Conservation (phyloP, 495 filamentous ascomycete species). For the Chaetomium tenue region DNA sequence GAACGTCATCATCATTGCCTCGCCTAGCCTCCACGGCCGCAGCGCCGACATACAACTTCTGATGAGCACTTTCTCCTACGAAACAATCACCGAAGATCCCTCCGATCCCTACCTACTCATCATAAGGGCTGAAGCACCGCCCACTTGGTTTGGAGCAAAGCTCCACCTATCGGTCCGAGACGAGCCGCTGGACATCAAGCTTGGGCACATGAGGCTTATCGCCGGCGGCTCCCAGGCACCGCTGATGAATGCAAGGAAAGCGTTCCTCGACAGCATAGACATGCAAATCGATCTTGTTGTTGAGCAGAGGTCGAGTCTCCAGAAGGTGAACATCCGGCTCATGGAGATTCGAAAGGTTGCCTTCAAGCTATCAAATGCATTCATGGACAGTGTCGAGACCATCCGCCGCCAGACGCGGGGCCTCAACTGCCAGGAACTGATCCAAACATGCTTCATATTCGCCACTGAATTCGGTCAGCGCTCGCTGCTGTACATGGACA, state of each 20-base stretch:
- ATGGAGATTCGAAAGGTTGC: constrained; percentile 95
- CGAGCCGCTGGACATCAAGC: constrained; percentile 79
- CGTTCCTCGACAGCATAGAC: constrained; percentile 73
- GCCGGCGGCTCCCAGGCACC: constrained; percentile 82
- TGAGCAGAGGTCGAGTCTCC: constrained; percentile 88
- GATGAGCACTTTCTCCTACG: constrained; percentile 82
- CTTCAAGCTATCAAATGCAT: constrained; percentile 95
- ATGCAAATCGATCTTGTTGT: constrained; percentile 82
- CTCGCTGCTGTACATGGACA: constrained; percentile 88
- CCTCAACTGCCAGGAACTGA: constrained; percentile 88
- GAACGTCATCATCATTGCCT: constrained; percentile 80
- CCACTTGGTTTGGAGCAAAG: constrained; percentile 79
- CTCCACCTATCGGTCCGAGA: constrained; percentile 68
- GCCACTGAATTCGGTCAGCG: constrained; percentile 97
- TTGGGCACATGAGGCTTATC: constrained; percentile 82
- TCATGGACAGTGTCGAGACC: constrained; percentile 97
- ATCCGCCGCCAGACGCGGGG: constrained; percentile 81
- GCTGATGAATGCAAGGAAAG: constrained; percentile 69
- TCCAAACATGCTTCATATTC: constrained; percentile 98
- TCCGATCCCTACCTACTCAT: constrained; percentile 80
- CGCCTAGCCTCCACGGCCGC: constrained; percentile 69
- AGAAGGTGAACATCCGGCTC: constrained; percentile 84
- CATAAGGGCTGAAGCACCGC: constrained; percentile 72
- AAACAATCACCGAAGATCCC: constrained; percentile 70
- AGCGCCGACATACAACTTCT: constrained; percentile 79